phyloP scores from a whole-genome alignment of 2,329 filamentous ascomycete species.

The Diaporthe sp. region DNA sequence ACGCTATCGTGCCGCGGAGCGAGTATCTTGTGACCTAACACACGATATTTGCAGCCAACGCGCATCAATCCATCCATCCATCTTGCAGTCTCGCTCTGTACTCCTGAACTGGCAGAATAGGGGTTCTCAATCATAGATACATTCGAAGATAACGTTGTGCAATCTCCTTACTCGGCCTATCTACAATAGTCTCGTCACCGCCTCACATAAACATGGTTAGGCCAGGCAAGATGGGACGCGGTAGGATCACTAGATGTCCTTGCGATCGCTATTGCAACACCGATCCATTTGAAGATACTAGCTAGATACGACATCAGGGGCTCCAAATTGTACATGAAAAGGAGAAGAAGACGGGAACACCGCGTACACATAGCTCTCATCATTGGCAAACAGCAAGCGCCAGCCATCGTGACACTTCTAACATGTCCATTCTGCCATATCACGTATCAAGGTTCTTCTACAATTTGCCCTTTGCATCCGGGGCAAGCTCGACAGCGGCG shows the following conservation, averaged over 20 bases:
- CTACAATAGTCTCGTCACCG: neutral
- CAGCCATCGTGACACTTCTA: neutral
- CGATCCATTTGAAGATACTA: neutral
- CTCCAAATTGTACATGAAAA: conserved; percentile 14
- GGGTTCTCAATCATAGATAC: neutral
- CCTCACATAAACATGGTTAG: neutral
- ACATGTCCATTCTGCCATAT: neutral
- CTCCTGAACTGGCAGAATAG: neutral
- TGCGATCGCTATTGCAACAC: neutral
- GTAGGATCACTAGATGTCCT: neutral
- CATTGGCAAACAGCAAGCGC: neutral
- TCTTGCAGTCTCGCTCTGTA: neutral
- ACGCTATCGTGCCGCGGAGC: neutral
- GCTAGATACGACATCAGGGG: neutral
- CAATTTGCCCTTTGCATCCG: conserved; percentile 49
- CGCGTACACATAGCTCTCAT: neutral
- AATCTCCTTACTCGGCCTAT: neutral
- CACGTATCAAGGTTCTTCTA: neutral
- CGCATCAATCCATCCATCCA: neutral
- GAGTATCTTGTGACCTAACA: neutral
- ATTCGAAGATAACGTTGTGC: neutral
- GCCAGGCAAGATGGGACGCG: neutral
- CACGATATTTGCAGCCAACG: neutral
- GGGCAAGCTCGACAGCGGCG: conserved; percentile 81
- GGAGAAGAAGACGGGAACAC: neutral